Conservation (phyloP, 805 yeast species). For the Kregervanrija delftensis region DNA sequence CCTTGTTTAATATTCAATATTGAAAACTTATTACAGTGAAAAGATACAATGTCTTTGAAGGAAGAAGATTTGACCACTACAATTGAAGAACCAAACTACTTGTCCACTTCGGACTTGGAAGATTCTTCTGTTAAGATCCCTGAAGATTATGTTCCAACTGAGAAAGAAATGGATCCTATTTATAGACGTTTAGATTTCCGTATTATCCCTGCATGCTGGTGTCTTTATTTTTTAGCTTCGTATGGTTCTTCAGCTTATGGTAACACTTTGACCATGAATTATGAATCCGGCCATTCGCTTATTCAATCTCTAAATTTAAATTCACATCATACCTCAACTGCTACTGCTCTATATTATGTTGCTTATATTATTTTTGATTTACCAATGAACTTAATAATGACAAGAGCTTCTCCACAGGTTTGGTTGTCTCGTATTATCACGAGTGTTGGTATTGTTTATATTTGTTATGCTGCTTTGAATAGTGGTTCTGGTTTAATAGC, state of each 20-base stretch:
- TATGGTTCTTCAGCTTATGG: constrained; percentile 77
- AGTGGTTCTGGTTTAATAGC: constrained; percentile 60
- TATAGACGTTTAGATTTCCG: constrained; percentile 61
- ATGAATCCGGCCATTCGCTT: constrained; percentile 53
- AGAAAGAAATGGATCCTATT: constrained; percentile 40
- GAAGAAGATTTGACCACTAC: too few species aligned
- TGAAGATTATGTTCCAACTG: constrained; percentile 15
- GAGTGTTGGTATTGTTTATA: constrained; percentile 69
- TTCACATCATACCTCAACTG: constrained; percentile 57
- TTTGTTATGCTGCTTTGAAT: constrained; percentile 62
- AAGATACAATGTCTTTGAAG: too few species aligned
- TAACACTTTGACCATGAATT: constrained; percentile 73
- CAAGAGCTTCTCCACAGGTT: constrained; percentile 74
- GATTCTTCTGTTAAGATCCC: neutral
- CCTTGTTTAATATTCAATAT: too few species aligned
- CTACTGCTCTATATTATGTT: constrained; percentile 75
- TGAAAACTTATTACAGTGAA: too few species aligned
- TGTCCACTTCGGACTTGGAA: too few species aligned
- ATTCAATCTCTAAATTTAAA: constrained; percentile 42
- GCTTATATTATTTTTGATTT: constrained; percentile 81
- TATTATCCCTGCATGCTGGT: constrained; percentile 80
- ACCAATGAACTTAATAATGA: constrained; percentile 83
- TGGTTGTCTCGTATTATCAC: constrained; percentile 78
- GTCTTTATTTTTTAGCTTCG: constrained; percentile 68
- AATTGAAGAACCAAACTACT: too few species aligned